Percentiles rank a stretch among this genome's conserved stretches.
phyloP scores from a whole-genome alignment of 2,329 filamentous ascomycete genomes.

The Chrysoporthe austroafricana region DNA sequence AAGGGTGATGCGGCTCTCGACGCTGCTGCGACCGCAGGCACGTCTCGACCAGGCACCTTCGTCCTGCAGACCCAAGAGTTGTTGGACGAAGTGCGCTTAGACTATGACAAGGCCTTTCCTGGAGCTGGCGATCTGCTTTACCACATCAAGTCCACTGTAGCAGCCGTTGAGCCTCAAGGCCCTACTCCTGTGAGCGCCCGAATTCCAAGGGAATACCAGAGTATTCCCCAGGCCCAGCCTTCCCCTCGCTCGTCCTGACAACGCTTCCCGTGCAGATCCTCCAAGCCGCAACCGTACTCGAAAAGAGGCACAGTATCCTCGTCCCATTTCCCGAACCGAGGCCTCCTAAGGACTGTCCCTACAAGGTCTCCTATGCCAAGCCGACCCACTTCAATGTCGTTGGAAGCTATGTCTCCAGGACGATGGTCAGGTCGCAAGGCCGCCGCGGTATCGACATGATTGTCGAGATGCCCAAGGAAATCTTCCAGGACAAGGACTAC shows the following conservation, averaged over 20 bases:
- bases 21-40: slow-evolving; percentile 36
- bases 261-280: slow-evolving; percentile 55
- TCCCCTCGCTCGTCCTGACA: background rate
- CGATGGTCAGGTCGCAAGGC: slow-evolving; percentile 67
- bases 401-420: slow-evolving; percentile 82
- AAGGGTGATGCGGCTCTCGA: slow-evolving; percentile 32
- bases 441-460: slow-evolving; percentile 76
- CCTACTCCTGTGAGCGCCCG: slow-evolving; percentile 51
- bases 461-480: slow-evolving; percentile 76
- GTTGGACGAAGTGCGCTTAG: slow-evolving; percentile 56
- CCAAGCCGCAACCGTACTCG: slow-evolving; percentile 69
- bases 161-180: slow-evolving; percentile 53
- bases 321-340: slow-evolving; percentile 85
- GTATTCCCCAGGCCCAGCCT: background rate
- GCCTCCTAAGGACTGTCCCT: slow-evolving; percentile 75
- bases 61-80: slow-evolving; percentile 64
- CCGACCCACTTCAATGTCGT: slow-evolving; percentile 83
- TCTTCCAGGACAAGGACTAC: slow-evolving; percentile 96
- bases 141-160: slow-evolving; percentile 56
- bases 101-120: slow-evolving; percentile 54
- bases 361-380: slow-evolving; percentile 78
- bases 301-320: slow-evolving; percentile 68
- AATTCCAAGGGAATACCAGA: background rate
- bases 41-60: slow-evolving; percentile 54
- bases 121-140: slow-evolving; percentile 55